Percentiles rank a stretch among this genome's conserved stretches.
Conservation (phyloP, 768 basidiomycete species). For the Auriscalpium vulgare region DNA sequence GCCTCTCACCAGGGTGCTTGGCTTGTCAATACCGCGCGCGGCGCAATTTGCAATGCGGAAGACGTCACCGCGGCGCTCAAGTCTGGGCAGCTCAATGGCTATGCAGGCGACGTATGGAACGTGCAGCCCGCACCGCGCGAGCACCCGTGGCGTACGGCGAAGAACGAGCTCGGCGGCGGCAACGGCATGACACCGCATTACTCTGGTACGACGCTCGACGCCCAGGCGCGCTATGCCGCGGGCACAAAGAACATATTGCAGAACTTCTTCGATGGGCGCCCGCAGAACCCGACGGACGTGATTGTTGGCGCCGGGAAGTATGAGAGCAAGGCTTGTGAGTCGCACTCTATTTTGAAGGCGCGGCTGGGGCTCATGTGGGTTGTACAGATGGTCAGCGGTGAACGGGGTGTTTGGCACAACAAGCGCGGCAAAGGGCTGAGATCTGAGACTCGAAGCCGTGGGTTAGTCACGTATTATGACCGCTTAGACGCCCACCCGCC, state of each 20-base stretch:
- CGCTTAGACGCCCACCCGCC: too few species aligned
- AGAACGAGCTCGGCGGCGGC: slow-evolving; percentile 29
- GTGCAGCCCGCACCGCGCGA: slow-evolving; percentile 34
- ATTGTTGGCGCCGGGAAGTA: slow-evolving; percentile 24
- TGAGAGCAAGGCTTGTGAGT: slow-evolving; percentile 2
- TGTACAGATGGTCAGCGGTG: slow-evolving; percentile 1
- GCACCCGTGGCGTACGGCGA: slow-evolving; percentile 36
- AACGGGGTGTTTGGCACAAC: neutral
- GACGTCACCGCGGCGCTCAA: slow-evolving; percentile 33
- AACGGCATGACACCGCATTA: slow-evolving; percentile 35
- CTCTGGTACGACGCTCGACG: slow-evolving; percentile 35
- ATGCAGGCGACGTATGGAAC: slow-evolving; percentile 25
- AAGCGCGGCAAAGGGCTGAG: too few species aligned
- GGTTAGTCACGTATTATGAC: too few species aligned
- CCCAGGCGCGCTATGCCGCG: slow-evolving; percentile 37
- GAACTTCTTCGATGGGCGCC: slow-evolving; percentile 22
- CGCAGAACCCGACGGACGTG: slow-evolving; percentile 33
- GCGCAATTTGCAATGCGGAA: slow-evolving; percentile 34
- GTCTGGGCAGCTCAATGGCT: slow-evolving; percentile 30
- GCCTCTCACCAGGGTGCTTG: slow-evolving; percentile 19
- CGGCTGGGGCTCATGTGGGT: neutral
- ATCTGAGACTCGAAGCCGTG: too few species aligned
- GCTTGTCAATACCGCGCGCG: slow-evolving; percentile 40
- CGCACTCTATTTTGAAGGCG: too few species aligned
- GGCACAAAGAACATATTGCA: slow-evolving; percentile 26